These are phyloP conservation scores for Lipomyces sp. DNA, from an alignment of 805 yeast species.

Conservation along the genomic window DNA sequence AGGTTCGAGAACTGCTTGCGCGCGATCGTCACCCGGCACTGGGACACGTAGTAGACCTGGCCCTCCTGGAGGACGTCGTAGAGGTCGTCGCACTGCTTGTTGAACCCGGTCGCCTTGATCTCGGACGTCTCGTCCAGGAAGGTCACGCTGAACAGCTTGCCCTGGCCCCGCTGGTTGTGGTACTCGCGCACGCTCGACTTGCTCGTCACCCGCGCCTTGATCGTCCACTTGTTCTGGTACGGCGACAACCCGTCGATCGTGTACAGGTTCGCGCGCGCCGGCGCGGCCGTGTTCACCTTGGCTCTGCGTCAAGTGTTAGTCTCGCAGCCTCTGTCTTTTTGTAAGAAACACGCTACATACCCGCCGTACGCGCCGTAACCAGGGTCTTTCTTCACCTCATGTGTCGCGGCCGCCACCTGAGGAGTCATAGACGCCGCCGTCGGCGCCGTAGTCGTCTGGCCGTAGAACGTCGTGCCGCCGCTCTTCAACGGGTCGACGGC, in stretches of 20 bases:
- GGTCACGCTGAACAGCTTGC: slow-evolving; percentile 83
- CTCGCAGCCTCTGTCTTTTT: background rate
- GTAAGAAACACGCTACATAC: too few species aligned
- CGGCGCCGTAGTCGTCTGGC: slow-evolving; percentile 2
- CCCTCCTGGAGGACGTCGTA: slow-evolving; percentile 81
- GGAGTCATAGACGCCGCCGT: background rate
- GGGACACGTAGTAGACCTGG: slow-evolving; percentile 77
- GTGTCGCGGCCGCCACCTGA: background rate
- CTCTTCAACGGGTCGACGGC: background rate
- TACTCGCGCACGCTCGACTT: slow-evolving; percentile 86
- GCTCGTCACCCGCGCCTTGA: slow-evolving; percentile 85
- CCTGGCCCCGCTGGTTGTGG: slow-evolving; percentile 83
- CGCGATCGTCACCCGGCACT: slow-evolving; percentile 75
- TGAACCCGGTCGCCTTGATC: slow-evolving; percentile 92
- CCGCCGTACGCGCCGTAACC: too few species aligned
- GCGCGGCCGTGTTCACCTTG: slow-evolving; percentile 1
- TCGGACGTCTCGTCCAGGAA: slow-evolving; percentile 93
- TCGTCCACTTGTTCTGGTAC: slow-evolving; percentile 85
- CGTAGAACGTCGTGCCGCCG: slow-evolving; percentile 17
- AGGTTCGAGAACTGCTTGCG: slow-evolving; percentile 82
- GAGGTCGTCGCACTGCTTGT: slow-evolving; percentile 76
- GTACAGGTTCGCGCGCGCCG: slow-evolving; percentile 43
- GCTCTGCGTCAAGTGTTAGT: background rate
- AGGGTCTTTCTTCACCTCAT: slow-evolving; percentile 1
- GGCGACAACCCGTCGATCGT: slow-evolving; percentile 90